phyloP scores from a whole-genome alignment of 345 rosid genomes.

The Hibiscus tridactylites region DNA sequence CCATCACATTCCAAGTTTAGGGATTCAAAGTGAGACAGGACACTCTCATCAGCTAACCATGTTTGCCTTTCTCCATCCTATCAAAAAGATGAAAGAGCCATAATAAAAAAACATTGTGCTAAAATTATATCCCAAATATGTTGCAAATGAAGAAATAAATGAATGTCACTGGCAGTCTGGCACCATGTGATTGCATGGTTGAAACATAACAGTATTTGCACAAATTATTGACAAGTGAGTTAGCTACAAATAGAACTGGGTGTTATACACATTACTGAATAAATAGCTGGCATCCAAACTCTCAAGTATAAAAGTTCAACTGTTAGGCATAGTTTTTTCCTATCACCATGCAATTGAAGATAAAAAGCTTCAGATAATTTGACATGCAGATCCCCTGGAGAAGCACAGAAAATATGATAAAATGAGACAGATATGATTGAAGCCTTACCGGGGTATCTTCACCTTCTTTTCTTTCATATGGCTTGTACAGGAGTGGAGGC shows the following conservation, averaged over 20 bases:
- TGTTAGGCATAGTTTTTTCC: neutral
- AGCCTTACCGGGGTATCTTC: slow-evolving; percentile 49
- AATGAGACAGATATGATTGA: neutral
- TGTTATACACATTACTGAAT: neutral
- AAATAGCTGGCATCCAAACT: neutral
- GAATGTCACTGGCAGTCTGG: neutral
- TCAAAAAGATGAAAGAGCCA: slow-evolving; percentile 16
- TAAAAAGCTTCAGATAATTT: neutral
- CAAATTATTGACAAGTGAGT: neutral
- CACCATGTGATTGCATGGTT: neutral
- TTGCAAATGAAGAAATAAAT: neutral
- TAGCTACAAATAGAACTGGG: neutral
- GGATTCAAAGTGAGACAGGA: slow-evolving; percentile 57
- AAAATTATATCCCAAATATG: neutral
- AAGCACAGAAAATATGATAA: neutral
- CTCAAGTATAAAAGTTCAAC: neutral
- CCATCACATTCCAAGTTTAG: slow-evolving; percentile 52
- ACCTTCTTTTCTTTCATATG: slow-evolving; percentile 42
- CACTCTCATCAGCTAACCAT: slow-evolving; percentile 83
- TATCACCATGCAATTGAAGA: neutral
- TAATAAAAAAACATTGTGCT: neutral
- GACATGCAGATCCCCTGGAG: neutral
- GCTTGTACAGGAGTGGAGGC: slow-evolving; percentile 62
- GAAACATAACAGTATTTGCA: neutral
- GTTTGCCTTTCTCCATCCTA: slow-evolving; percentile 56